Percentiles rank a stretch among this genome's conserved stretches.
Evolutionary conservation across 2,329 filamentous ascomycete genomes (phyloP).

Genomic region (Mycosphaerelloides madeirae): DNA sequence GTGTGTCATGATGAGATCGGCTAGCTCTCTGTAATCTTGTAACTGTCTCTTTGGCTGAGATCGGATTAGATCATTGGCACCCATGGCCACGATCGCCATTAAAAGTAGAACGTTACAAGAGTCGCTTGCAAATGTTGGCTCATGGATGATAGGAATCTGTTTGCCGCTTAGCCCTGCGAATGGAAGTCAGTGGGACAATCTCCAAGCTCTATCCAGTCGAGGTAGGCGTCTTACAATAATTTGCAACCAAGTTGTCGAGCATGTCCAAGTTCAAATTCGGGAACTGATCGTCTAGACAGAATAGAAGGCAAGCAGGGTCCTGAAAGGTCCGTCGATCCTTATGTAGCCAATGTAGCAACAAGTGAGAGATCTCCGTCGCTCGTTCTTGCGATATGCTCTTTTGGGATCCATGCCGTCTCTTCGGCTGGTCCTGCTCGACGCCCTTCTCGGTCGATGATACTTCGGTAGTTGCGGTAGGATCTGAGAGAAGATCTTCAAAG

Average conservation of each 20-base stretch:
- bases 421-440: no score
- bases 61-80: conserved; percentile 78
- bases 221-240: conserved; percentile 58
- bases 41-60: conserved; percentile 67
- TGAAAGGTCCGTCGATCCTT: neutral
- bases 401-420: no score
- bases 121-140: conserved; percentile 82
- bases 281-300: conserved; percentile 5
- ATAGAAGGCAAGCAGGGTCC: conserved; percentile 7
- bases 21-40: conserved; percentile 70
- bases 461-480: no score
- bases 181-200: no score
- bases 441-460: no score
- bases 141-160: conserved; percentile 86
- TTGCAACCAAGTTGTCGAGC: conserved; percentile 88
- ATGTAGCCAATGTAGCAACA: no score
- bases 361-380: no score
- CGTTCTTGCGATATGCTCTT: no score
- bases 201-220: no score
- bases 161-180: conserved; percentile 65
- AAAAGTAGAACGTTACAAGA: conserved; percentile 74
- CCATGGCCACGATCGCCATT: conserved; percentile 82
- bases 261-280: conserved; percentile 70
- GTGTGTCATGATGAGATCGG: conserved; percentile 84
- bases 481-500: conserved; percentile 5